Evolutionary conservation across 1,284 basidiomycete genomes (phyloP), one percentile per base, ranked within the genome.

Genomic region (Rhodofomes roseus): DNA sequence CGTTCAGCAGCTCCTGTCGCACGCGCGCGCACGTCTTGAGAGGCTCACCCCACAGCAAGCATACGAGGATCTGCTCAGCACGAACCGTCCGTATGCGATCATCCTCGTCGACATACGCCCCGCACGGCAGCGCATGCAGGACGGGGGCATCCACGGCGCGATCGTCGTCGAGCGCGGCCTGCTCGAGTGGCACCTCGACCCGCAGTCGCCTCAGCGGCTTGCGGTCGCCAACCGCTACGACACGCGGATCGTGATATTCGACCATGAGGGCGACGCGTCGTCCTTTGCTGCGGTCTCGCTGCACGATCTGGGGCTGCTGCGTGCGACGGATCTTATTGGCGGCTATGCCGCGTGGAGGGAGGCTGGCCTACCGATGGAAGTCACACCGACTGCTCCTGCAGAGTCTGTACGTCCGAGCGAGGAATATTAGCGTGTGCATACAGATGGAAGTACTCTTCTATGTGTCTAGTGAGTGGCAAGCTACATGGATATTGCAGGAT

Each of bases 81-180:
- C 79, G 1, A 71, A 77, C 36, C 76, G 81, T 40, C 77, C 75
- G 12, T 82, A 82, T 58, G 86, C 87, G 1, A 84, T 84, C 1
- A 80, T 90, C 55, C 77, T 91, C 46, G 87, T 91, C n/a, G 89
- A 91, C 69, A 90, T 91, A 57, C 83, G 89, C 7, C 80, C 86
- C 0, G 79, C 76, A 41, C 78, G 77, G 4, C 82, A 89, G 69
- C 79, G 88, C 16, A 74, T 75, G 11, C 68, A 70, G 34, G 77
- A 81, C 43, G 89, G 89, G 0, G 74, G 71, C 0, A 85, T 91
- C 60, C 77, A 78, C 9, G 87, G 88, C 0, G 79, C 87, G 14
- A 73, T 90, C 57, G 71, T 86, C 57, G 80, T 90, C 60, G 89
- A 91, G 65, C 79, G 89, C 22, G 89, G 87, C 66, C 80, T 83